These are phyloP conservation scores for Apiotrichum montevideense DNA, from an alignment of 1,284 basidiomycete genomes.

Conservation along the genomic window DNA sequence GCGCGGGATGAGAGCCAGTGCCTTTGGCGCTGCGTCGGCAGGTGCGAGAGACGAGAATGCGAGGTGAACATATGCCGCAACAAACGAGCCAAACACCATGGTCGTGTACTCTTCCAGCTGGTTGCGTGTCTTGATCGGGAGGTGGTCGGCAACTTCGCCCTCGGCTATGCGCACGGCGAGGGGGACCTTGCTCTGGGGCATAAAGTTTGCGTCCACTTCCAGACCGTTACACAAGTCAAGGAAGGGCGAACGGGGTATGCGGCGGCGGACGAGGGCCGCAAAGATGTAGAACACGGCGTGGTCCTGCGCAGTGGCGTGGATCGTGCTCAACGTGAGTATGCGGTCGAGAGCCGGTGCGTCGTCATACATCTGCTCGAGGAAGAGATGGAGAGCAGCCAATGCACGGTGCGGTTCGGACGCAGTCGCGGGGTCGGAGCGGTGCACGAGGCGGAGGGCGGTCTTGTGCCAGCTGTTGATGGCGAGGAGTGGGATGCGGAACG, in stretches of 20 bases:
- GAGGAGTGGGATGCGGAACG: slow-evolving; percentile 10
- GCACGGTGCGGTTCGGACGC: neutral
- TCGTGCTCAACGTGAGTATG: slow-evolving; percentile 14
- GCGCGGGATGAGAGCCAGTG: neutral
- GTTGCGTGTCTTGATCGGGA: slow-evolving; percentile 42
- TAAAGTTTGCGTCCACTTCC: slow-evolving; percentile 42
- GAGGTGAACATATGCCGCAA: slow-evolving; percentile 47
- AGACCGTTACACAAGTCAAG: slow-evolving; percentile 47
- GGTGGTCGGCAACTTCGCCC: slow-evolving; percentile 13
- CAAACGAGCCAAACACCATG: slow-evolving; percentile 48
- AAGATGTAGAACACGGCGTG: slow-evolving; percentile 45
- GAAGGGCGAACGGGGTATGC: slow-evolving; percentile 45
- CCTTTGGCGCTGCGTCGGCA: neutral
- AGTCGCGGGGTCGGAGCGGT: no score
- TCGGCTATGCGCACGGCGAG: slow-evolving; percentile 1
- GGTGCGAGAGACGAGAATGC: slow-evolving; percentile 34
- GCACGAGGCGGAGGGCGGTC: neutral
- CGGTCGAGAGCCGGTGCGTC: slow-evolving; percentile 7
- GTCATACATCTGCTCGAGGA: slow-evolving; percentile 24
- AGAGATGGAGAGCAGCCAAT: slow-evolving; percentile 21
- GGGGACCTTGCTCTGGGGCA: neutral
- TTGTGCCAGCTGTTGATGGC: slow-evolving; percentile 9
- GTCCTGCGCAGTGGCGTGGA: slow-evolving; percentile 18
- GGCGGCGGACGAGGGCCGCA: slow-evolving; percentile 32
- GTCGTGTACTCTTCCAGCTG: slow-evolving; percentile 48